These are phyloP conservation scores for Trametes cubensis DNA, from an alignment of 768 basidiomycete genomes.

Conservation along the genomic window DNA sequence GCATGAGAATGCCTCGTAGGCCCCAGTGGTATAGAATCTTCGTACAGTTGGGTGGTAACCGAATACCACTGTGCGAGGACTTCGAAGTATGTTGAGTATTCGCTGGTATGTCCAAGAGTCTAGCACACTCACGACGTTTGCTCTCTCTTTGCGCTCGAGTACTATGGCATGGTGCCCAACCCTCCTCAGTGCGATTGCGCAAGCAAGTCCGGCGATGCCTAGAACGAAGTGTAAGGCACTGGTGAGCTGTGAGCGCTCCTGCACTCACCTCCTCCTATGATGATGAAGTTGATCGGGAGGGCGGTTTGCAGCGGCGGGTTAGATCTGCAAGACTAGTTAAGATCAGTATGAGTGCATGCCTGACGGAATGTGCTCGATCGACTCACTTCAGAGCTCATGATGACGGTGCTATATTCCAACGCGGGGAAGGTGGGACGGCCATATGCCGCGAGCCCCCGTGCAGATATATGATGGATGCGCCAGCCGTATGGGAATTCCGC, in stretches of 20 bases:
- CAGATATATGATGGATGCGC: constrained; percentile 3
- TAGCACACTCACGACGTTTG: constrained; percentile 10
- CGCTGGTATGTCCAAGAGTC: too few species aligned
- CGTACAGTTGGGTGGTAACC: constrained; percentile 42
- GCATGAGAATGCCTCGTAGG: constrained; percentile 30
- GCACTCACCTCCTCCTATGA: constrained; percentile 35
- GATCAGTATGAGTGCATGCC: not conserved
- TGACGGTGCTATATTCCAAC: not conserved
- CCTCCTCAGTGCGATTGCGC: constrained; percentile 33
- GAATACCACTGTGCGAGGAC: constrained; percentile 30
- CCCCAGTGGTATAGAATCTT: constrained; percentile 43
- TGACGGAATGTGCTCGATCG: too few species aligned
- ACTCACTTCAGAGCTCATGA: constrained; percentile 10
- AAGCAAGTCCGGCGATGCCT: constrained; percentile 39
- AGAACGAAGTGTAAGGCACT: not conserved
- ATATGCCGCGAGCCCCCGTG: not conserved
- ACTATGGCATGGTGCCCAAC: constrained; percentile 37
- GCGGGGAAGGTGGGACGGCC: too few species aligned
- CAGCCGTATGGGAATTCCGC: not conserved
- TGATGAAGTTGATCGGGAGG: constrained; percentile 32
- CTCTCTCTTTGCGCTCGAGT: constrained; percentile 31
- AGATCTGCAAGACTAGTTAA: constrained; percentile 4
- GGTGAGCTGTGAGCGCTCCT: not conserved
- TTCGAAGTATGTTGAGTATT: not conserved
- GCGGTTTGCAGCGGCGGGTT: constrained; percentile 13